Percentiles rank a stretch among this genome's conserved stretches.
Evolutionary conservation across 2,329 filamentous ascomycete species (phyloP).

Genomic region (Penicillium sp.): DNA sequence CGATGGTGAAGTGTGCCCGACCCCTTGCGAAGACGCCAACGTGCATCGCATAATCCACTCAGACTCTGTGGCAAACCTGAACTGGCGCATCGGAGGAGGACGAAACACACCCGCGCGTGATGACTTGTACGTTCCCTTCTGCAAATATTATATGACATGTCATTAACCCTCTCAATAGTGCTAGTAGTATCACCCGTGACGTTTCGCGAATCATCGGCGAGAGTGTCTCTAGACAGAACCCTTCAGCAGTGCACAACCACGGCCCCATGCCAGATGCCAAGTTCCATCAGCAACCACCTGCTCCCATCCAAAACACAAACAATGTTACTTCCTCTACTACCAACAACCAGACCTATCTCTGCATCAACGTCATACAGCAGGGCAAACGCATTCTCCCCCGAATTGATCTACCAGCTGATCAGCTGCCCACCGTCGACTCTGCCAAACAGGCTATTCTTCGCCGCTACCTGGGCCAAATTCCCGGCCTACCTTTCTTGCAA

Average conservation of each 20-base stretch:
- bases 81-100: slow-evolving; percentile 40
- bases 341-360: slow-evolving; percentile 32
- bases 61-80: slow-evolving; percentile 29
- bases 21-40: slow-evolving; percentile 36
- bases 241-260: neutral
- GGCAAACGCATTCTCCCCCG: slow-evolving; percentile 42
- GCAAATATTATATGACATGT: neutral
- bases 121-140: slow-evolving; percentile 40
- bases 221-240: slow-evolving; percentile 29
- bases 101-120: slow-evolving; percentile 32
- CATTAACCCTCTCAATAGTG: slow-evolving; percentile 34
- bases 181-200: slow-evolving; percentile 43
- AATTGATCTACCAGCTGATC: slow-evolving; percentile 36
- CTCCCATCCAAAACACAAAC: slow-evolving; percentile 5
- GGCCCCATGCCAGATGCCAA: slow-evolving; percentile 9
- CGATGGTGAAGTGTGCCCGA: slow-evolving; percentile 34
- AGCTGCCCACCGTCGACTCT: slow-evolving; percentile 35
- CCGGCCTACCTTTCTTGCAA: slow-evolving; percentile 19
- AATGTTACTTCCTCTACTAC: slow-evolving; percentile 2
- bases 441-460: slow-evolving; percentile 34
- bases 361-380: slow-evolving; percentile 39
- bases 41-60: slow-evolving; percentile 39
- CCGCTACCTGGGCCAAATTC: slow-evolving; percentile 33
- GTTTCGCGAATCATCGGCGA: slow-evolving; percentile 44
- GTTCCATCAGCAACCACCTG: slow-evolving; percentile 20